Percentiles rank a stretch among this genome's conserved stretches.
Evolutionary conservation across 441 rosid species (phyloP).

Genomic region (Bocquillonia castaneifolia): DNA sequence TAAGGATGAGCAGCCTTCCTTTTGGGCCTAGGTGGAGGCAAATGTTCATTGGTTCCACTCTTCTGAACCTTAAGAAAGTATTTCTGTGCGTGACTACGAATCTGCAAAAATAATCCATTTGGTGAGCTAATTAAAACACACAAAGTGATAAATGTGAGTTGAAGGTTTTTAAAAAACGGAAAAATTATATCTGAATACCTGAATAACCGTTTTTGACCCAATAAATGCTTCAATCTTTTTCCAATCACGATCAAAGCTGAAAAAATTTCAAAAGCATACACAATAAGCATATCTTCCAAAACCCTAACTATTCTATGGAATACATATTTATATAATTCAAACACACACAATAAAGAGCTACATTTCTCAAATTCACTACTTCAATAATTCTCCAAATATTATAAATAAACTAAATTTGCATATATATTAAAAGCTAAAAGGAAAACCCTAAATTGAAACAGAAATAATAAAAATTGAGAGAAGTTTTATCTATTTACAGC

Average conservation of each 20-base stretch:
- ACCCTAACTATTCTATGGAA: no score
- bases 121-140: neutral
- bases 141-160: no score
- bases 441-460: slow-evolving; percentile 9
- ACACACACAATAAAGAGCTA: no score
- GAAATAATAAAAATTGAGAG: slow-evolving; percentile 17
- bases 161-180: neutral
- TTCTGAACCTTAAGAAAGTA: slow-evolving; percentile 89
- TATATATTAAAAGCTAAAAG: neutral
- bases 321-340: no score
- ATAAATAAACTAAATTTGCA: neutral
- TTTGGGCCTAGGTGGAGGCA: slow-evolving; percentile 95
- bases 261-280: slow-evolving; percentile 8
- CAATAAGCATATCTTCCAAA: neutral
- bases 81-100: slow-evolving; percentile 93
- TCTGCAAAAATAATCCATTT: slow-evolving; percentile 40
- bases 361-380: neutral
- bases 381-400: neutral
- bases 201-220: slow-evolving; percentile 89
- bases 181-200: slow-evolving; percentile 36
- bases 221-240: slow-evolving; percentile 90
- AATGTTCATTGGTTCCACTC: slow-evolving; percentile 72
- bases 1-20: slow-evolving; percentile 91
- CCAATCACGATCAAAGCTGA: slow-evolving; percentile 94
- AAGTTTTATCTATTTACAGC: slow-evolving; percentile 49